These are phyloP conservation scores for Symbiodinium pilosum DNA, from an alignment of 73 alveolate species.

Conservation along the genomic window DNA sequence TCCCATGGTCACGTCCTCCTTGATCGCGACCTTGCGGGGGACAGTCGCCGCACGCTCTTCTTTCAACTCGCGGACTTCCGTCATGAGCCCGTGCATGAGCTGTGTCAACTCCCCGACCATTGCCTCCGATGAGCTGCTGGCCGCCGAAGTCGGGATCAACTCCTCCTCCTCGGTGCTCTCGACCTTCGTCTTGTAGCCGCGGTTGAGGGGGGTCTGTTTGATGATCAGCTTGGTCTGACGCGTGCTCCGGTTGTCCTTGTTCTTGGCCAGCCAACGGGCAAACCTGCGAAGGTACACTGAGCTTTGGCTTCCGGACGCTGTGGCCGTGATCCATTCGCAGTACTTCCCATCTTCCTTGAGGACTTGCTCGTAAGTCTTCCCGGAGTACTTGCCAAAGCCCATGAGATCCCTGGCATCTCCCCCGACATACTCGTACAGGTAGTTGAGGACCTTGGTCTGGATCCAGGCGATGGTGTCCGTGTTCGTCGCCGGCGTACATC, in stretches of 20 bases:
- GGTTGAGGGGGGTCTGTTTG: too few species aligned
- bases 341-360: neutral
- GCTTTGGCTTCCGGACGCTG: neutral
- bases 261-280: neutral
- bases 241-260: too few species aligned
- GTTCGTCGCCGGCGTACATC: neutral
- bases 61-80: too few species aligned
- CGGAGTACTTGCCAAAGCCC: neutral
- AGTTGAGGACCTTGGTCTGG: neutral
- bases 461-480: neutral
- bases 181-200: neutral
- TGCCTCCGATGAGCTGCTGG: too few species aligned
- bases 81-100: neutral
- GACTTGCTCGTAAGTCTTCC: neutral
- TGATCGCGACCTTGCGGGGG: too few species aligned
- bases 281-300: neutral
- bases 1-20: neutral
- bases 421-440: neutral
- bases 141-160: too few species aligned
- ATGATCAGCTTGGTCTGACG: too few species aligned
- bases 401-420: neutral
- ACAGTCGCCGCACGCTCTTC: neutral
- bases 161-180: too few species aligned
- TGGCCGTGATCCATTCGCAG: neutral
- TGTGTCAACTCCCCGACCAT: neutral